These are phyloP conservation scores for Dimargaris xerosporica DNA, from an alignment of 192 early-diverging fungal genomes.

Conservation along the genomic window DNA sequence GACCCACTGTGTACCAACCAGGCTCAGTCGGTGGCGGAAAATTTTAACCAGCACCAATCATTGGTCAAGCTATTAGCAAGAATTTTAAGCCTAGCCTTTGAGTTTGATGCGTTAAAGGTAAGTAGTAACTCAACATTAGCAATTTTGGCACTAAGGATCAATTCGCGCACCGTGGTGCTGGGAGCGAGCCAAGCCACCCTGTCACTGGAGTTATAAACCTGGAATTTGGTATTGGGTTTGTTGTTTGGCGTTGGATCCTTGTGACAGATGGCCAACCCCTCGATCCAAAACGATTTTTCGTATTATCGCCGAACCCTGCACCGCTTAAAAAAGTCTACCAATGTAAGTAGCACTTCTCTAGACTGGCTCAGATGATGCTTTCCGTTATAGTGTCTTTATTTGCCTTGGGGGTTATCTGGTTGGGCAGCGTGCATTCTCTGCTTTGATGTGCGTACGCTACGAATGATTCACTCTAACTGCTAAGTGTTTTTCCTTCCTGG, in stretches of 20 bases:
- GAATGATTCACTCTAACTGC: too few species aligned
- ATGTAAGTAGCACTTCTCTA: constrained; percentile 40
- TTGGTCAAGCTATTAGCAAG: constrained; percentile 68
- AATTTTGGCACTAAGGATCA: neutral
- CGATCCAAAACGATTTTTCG: constrained; percentile 95
- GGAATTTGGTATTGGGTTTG: constrained; percentile 21
- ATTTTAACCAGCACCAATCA: constrained; percentile 39
- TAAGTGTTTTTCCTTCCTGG: too few species aligned
- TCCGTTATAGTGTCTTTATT: too few species aligned
- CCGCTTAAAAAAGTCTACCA: constrained; percentile 51
- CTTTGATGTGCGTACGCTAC: too few species aligned
- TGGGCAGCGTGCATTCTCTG: too few species aligned
- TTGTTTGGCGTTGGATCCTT: constrained; percentile 12
- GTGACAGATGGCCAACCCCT: constrained; percentile 52
- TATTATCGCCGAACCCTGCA: constrained; percentile 85
- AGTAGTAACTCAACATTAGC: neutral
- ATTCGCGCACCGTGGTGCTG: neutral
- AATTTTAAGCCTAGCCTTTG: constrained; percentile 72
- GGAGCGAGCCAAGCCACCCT: neutral
- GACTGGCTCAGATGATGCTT: too few species aligned
- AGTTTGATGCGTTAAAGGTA: constrained; percentile 90
- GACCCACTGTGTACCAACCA: constrained; percentile 49
- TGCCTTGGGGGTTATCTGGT: too few species aligned
- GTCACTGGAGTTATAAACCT: neutral
- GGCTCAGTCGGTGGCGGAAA: constrained; percentile 20